Percentiles rank a stretch among this genome's conserved stretches.
Evolutionary conservation across 352 stramenopile genomes (phyloP).

Genomic region (Globisporangium uncinulatum): DNA sequence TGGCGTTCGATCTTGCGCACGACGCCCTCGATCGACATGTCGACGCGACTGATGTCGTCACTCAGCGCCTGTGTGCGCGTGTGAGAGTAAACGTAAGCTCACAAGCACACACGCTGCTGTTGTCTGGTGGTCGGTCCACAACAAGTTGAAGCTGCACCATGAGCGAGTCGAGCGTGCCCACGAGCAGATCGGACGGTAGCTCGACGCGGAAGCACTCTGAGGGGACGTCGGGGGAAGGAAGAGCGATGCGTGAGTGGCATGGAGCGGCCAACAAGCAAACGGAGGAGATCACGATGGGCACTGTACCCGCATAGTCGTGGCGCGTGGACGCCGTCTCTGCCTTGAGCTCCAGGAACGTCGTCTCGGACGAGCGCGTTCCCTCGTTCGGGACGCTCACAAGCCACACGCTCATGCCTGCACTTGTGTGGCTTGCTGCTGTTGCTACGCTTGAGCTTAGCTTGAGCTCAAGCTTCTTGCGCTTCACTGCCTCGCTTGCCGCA

Average conservation of each 20-base stretch:
- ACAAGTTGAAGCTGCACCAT: constrained; percentile 65
- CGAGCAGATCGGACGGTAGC: constrained; percentile 91
- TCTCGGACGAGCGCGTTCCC: constrained; percentile 71
- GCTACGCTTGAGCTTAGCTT: neutral
- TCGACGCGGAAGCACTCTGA: constrained; percentile 82
- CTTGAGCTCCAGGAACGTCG: constrained; percentile 83
- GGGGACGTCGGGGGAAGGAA: neutral
- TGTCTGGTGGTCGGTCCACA: neutral
- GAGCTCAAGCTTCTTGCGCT: neutral
- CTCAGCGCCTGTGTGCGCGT: constrained; percentile 49
- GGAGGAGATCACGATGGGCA: neutral
- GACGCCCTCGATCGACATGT: constrained; percentile 92
- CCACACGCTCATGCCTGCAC: constrained; percentile 39
- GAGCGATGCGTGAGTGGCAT: neutral
- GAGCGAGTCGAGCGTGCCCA: constrained; percentile 96
- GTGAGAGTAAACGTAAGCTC: neutral
- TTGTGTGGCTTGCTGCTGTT: neutral
- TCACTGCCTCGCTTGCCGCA: too few relatives aligned
- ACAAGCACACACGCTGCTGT: neutral
- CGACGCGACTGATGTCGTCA: constrained; percentile 95
- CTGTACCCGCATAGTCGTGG: constrained; percentile 56
- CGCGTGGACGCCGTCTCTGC: constrained; percentile 74
- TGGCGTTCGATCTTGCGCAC: constrained; percentile 97
- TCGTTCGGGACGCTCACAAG: constrained; percentile 84
- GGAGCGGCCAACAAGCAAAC: neutral